Evolutionary conservation across 2,329 filamentous ascomycete genomes (phyloP), one percentile per base, ranked within the genome.

Genomic region (Scleromitrula shiraiana): DNA sequence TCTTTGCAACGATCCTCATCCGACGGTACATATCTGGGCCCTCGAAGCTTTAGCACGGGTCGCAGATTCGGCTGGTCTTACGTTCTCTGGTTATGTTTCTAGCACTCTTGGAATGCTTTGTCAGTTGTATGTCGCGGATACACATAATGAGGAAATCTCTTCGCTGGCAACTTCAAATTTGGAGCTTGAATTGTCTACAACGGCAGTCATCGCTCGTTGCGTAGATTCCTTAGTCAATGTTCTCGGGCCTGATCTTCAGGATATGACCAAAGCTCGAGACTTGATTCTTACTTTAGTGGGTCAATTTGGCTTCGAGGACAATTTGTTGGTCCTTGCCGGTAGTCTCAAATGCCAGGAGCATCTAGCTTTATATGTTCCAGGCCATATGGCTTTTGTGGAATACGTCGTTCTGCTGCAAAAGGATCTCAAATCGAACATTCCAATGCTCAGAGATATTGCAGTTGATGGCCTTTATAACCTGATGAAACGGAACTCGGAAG

Each of bases 201-300:
- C 85, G 1, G 83, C 88, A 17, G 85, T 89, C 1, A 83, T 97
- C 52, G 85, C 87, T 26, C 82, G 88, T 58, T 95, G 88, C 57
- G 83, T 96, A 24, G 90, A 97, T 66, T 93, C 90, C n/a, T 75
- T 95, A 20, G 89, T 98, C 68, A 97, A 97, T 58, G 93, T 98
- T 8, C 76, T 98, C 9, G 93, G 93, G 0, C 93, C 93, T 0
- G 94, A 98, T 67, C 71, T 98, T 19, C 93, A 97, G 65, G 93
- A 97, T 60, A 81, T 93, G 55, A 81, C 80, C 3, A 96, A 95
- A 67, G 87, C 88, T n/a, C 76, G 93, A 56, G 90, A 96, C 62
- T 76, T 98, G 46, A 93, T 97, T 42, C 76, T 97, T 52, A 93
- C 83, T 0, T 74, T 98, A 7, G 83, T 97, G 3, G 76, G 80